Base-by-base conservation (phyloP, 164 flowering plant genomes). In the Nelumbo lutea region DNA sequence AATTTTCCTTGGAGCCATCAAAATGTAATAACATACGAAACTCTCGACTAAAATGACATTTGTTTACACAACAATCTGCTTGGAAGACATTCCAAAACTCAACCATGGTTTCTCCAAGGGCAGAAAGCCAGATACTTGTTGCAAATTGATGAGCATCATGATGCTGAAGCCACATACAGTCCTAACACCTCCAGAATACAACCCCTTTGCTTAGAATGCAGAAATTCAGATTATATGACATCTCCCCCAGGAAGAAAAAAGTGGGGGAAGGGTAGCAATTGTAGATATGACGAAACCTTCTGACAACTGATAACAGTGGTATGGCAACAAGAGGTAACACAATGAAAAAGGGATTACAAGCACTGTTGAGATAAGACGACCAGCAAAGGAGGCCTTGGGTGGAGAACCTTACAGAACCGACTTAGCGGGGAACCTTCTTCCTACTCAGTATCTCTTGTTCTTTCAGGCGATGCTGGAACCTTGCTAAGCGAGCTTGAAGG, bases 361-460 rank as follows among this genome's bases (percentile, higher is more conserved):
- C 68, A 62, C 52, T 48, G 47, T 64, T 38, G 51, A 63, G 14
- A 4, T n/a, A 5, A 58, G 60, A 40, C 14, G 14, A 1, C 11
- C 11, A 53, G 11, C 14, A 53, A 53, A 53, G 57, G 57, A 10
- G 14, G 57, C 14, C 14, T 10, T 53, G 57, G 14, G 15, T 53
- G 41, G 48, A 27, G 15, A 42, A 2, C 38, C 1, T 14, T 41
- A 40, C 58, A 60, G 14, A 11, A 48, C n/a, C 6, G 15, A 43
- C 48, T 76, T 77, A 90, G 41, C 87, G 93, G 14, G 86, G 91
- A 8, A 85, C 88, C 80, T 91, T 85, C 80, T 87, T 93, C 52
- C 96, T 82, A 70, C 89, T 87, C n/a, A 96, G 95, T 63, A 96
- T 91, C 79, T 96, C 98, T 76, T 90, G 98, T 66, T 96, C 98